Conservation (phyloP, 345 rosid genomes). For the Tarenaya hassleriana region DNA sequence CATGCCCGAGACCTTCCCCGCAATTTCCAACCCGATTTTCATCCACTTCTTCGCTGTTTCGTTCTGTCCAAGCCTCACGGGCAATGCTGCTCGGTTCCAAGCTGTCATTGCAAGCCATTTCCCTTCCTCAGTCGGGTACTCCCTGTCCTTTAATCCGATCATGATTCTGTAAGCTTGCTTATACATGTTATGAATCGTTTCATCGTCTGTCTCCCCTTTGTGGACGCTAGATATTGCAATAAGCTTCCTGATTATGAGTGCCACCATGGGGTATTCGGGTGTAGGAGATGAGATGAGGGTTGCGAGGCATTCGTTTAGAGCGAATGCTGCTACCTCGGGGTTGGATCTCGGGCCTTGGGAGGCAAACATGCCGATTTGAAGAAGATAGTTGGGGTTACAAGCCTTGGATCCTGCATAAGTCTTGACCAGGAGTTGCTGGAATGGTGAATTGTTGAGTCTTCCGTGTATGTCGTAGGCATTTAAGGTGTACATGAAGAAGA, state of each 20-base stretch:
- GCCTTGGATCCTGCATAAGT: slow-evolving; percentile 64
- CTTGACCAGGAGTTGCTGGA: slow-evolving; percentile 55
- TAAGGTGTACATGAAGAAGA: slow-evolving; percentile 65
- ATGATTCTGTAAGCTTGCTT: slow-evolving; percentile 79
- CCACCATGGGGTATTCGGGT: slow-evolving; percentile 59
- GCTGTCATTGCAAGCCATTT: slow-evolving; percentile 97
- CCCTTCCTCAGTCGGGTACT: slow-evolving; percentile 81
- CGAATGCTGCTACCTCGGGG: slow-evolving; percentile 63
- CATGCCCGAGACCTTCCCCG: slow-evolving; percentile 63
- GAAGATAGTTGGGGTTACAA: slow-evolving; percentile 59
- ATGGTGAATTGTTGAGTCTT: slow-evolving; percentile 43
- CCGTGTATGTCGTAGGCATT: slow-evolving; percentile 62
- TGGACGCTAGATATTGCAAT: slow-evolving; percentile 54
- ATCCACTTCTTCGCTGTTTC: slow-evolving; percentile 76
- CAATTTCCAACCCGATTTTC: slow-evolving; percentile 58
- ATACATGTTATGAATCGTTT: slow-evolving; percentile 52
- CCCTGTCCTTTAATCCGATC: slow-evolving; percentile 83
- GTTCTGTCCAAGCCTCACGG: slow-evolving; percentile 57
- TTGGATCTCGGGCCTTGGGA: slow-evolving; percentile 59
- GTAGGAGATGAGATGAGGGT: slow-evolving; percentile 55
- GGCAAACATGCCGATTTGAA: slow-evolving; percentile 69
- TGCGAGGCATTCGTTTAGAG: slow-evolving; percentile 68
- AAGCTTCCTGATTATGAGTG: slow-evolving; percentile 61
- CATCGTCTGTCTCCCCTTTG: slow-evolving; percentile 67
- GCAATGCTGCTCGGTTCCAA: slow-evolving; percentile 84